Evolutionary conservation across 305 asterid species (phyloP).

Genomic region (Fraxinus platypoda): DNA sequence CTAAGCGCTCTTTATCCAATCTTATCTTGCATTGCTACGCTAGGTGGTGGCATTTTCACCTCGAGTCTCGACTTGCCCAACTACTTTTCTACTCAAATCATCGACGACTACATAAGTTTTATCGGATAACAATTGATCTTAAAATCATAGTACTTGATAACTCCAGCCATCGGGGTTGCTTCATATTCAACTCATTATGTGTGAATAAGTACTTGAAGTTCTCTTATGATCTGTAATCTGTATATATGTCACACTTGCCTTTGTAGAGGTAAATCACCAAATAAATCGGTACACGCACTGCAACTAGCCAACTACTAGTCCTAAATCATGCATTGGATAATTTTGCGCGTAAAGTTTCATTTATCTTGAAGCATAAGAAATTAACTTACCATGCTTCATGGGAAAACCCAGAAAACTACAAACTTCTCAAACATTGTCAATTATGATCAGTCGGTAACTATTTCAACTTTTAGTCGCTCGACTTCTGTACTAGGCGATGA

Average conservation of each 20-base stretch:
- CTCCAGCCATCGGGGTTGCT: background rate
- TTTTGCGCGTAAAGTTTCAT: background rate
- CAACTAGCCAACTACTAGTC: background rate
- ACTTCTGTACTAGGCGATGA: no score
- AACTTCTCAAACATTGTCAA: no score
- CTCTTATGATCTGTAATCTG: background rate
- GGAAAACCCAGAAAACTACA: no score
- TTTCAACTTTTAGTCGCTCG: no score
- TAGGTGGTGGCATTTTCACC: background rate
- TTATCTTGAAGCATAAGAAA: no score
- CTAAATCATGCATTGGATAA: background rate
- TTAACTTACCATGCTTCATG: no score
- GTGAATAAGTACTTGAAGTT: background rate
- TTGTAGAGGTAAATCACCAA: background rate
- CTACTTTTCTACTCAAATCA: background rate
- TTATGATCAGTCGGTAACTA: no score
- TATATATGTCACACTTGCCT: background rate
- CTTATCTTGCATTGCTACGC: background rate
- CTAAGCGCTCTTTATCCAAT: background rate
- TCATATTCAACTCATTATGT: background rate
- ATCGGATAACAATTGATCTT: background rate
- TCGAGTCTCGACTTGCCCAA: background rate
- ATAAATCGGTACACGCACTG: background rate
- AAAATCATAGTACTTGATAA: background rate
- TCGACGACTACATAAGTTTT: background rate